Evolutionary conservation across 1,139 yeast species (phyloP), one percentile per base, ranked within the genome.

Genomic region (Hanseniaspora gamundiae): DNA sequence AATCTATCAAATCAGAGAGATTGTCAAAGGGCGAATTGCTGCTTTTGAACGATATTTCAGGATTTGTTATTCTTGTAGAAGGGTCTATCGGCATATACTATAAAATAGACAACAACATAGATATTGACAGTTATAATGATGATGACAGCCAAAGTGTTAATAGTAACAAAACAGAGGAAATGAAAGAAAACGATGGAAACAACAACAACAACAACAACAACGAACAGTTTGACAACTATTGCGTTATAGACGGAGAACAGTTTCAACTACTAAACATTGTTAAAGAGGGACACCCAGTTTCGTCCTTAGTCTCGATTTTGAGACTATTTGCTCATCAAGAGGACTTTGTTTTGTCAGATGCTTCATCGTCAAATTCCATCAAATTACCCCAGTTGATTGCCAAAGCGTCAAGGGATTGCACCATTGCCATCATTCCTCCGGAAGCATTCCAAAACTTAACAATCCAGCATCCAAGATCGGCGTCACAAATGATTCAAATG

Each of bases 401-500:
- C 0, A 57, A 65, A 39, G 70, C 70, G 0, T 59, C 64, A 1
- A 53, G 63, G 1, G 60, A 80, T 40, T 82, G 94, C 24, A 88
- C 97, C 0, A 80, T 91, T 46, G 95, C 97, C 0, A 82, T 91
- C 35, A 87, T 91, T 14, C 98, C 98, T 0, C 76, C 80, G 2
- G 78, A 76, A 47, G 86, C 97, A 0, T 91, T 91, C 54, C 73
- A 76, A 45, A 68, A 83, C 46, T 73, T 91, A 40, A 82, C 85
- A 13, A 58, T 68, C 33, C 84, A 80, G 53, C 85, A 80, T 57
- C 97, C 98, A 7, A 77, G 83, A 51, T 85, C 95, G 0, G 81
- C 95, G 0, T 84, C 96, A 0, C 95, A 88, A 60, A 88, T 91
- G 40, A 93, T 91, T 8, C 95, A 94, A 51, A 87, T 91, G 76